Evolutionary conservation across 2,329 filamentous ascomycete genomes (phyloP).

Genomic region (Hypoxylon sp.): DNA sequence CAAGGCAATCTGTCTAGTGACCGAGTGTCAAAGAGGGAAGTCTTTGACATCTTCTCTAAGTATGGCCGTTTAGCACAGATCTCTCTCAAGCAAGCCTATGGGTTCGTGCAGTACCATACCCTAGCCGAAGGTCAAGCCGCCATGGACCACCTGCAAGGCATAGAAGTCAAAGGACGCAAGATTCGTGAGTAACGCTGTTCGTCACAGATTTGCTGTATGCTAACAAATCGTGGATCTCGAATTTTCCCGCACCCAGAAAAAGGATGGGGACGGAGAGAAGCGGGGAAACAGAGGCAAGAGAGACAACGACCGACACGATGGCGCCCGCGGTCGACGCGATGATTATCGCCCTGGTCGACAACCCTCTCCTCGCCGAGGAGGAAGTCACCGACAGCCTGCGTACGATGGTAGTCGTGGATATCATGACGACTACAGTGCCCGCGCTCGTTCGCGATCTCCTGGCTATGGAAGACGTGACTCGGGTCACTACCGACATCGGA

Average conservation of each 20-base stretch:
- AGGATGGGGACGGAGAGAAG: conserved; percentile 77
- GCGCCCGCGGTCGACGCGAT: conserved; percentile 44
- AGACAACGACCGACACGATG: conserved; percentile 59
- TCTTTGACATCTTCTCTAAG: conserved; percentile 89
- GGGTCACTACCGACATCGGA: conserved; percentile 74
- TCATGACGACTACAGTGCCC: conserved; percentile 57
- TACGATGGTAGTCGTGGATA: conserved; percentile 56
- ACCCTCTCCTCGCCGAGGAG: conserved; percentile 47
- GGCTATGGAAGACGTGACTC: conserved; percentile 58
- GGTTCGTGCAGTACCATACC: conserved; percentile 94
- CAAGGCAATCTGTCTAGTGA: conserved; percentile 92
- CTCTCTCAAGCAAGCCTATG: conserved; percentile 95
- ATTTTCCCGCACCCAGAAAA: conserved; percentile 88
- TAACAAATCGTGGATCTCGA: conserved; percentile 75
- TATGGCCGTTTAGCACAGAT: conserved; percentile 93
- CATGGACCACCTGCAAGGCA: conserved; percentile 82
- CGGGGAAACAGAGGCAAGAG: conserved; percentile 63
- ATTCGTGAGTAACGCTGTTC: conserved; percentile 77
- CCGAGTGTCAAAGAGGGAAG: conserved; percentile 90
- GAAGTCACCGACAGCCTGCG: conserved; percentile 54
- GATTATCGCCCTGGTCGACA: conserved; percentile 47
- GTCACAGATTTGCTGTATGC: background rate
- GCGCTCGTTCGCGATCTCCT: conserved; percentile 79
- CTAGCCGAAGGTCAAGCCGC: conserved; percentile 79
- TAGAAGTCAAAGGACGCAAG: conserved; percentile 86